Percentiles rank a stretch among this genome's conserved stretches.
These are phyloP conservation scores for Rhizopogon salebrosus DNA, from an alignment of 768 basidiomycete species.

Conservation along the genomic window DNA sequence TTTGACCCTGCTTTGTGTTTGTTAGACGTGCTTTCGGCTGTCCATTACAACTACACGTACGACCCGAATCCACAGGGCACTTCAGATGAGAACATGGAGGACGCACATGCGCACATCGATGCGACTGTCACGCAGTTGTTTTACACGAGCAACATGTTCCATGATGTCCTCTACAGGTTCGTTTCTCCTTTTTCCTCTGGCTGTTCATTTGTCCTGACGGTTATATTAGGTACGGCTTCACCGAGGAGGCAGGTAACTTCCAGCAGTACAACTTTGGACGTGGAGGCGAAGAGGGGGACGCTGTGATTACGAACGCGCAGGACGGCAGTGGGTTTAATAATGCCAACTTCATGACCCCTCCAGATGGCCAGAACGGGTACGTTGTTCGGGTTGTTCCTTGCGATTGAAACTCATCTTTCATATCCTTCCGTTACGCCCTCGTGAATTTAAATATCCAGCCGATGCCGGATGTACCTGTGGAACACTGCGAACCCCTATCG, in stretches of 20 bases:
- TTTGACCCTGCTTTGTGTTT: background rate
- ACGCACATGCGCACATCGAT: slow-evolving; percentile 83
- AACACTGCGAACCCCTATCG: slow-evolving; percentile 85
- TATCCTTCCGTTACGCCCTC: background rate
- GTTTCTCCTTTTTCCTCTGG: background rate
- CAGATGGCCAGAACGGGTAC: slow-evolving; percentile 74
- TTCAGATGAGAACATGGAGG: slow-evolving; percentile 49
- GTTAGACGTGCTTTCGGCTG: background rate
- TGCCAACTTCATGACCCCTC: slow-evolving; percentile 87
- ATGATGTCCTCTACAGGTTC: slow-evolving; percentile 76
- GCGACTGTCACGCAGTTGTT: slow-evolving; percentile 84
- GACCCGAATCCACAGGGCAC: slow-evolving; percentile 54
- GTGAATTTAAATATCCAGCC: slow-evolving; percentile 20
- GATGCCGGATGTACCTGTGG: slow-evolving; percentile 98
- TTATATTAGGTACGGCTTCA: slow-evolving; percentile 74
- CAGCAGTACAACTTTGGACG: slow-evolving; percentile 95
- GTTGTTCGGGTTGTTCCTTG: slow-evolving; percentile 4
- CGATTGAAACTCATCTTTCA: background rate
- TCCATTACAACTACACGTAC: slow-evolving; percentile 70
- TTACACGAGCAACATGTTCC: slow-evolving; percentile 78
- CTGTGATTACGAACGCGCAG: slow-evolving; percentile 91
- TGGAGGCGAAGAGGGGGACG: slow-evolving; percentile 84
- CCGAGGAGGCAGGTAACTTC: slow-evolving; percentile 91
- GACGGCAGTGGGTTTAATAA: slow-evolving; percentile 93
- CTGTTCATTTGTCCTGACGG: background rate